Evolutionary conservation across 768 basidiomycete genomes (phyloP).

Genomic region (Suillus clintonianus): DNA sequence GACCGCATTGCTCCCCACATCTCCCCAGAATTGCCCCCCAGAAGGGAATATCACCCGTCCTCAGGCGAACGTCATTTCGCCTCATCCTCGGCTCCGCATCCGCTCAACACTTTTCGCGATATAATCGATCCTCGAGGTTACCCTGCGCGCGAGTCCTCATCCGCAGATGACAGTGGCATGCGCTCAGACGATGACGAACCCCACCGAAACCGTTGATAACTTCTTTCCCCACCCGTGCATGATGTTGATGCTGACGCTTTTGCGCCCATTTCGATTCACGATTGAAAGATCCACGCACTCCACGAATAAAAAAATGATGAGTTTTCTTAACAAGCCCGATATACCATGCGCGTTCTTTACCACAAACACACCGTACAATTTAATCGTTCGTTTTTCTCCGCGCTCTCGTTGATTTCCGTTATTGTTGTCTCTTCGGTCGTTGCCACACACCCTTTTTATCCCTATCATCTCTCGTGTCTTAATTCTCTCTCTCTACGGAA

Average conservation of each 20-base stretch:
- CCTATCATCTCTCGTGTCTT: slow-evolving; percentile 3
- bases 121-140: slow-evolving; percentile 16
- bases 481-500: slow-evolving; percentile 13
- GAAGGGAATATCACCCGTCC: slow-evolving; percentile 13
- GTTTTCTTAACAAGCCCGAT: slow-evolving; percentile 2
- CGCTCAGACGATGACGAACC: slow-evolving; percentile 20
- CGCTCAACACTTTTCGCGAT: slow-evolving; percentile 15
- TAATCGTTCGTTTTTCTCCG: slow-evolving; percentile 16
- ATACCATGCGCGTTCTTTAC: slow-evolving; percentile 6
- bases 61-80: slow-evolving; percentile 14
- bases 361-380: slow-evolving; percentile 19
- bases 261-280: slow-evolving; percentile 16
- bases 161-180: slow-evolving; percentile 13
- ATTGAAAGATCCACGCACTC: slow-evolving; percentile 21
- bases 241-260: background rate
- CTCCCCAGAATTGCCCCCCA: slow-evolving; percentile 12
- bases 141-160: slow-evolving; percentile 14
- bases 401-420: slow-evolving; percentile 16
- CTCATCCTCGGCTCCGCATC: slow-evolving; percentile 4
- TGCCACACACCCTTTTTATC: slow-evolving; percentile 2
- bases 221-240: slow-evolving; percentile 19
- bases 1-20: slow-evolving; percentile 16
- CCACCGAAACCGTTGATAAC: slow-evolving; percentile 15
- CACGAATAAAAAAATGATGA: slow-evolving; percentile 29
- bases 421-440: slow-evolving; percentile 21